A percentile compares a stretch with the other conserved stretches of the same genome.
These are phyloP conservation scores for Phyllosticta paracitricarpa DNA, from an alignment of 2,329 filamentous ascomycete species.

Conservation along the genomic window DNA sequence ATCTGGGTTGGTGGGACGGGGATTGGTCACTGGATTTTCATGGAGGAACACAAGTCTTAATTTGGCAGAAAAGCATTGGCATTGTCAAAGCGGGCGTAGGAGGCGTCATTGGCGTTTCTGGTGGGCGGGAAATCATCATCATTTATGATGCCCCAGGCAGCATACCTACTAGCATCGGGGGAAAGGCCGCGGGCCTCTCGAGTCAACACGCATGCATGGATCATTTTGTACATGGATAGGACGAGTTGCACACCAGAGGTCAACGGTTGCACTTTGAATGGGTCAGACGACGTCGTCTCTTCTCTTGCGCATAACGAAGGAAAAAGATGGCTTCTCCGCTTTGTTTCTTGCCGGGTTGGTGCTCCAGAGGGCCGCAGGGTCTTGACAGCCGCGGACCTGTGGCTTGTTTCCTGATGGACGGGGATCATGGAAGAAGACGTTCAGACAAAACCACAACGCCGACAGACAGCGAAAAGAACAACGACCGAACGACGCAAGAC, in stretches of 20 bases:
- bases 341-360: too few relatives aligned
- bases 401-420: too few relatives aligned
- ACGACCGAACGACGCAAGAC: too few relatives aligned
- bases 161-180: slow-evolving; percentile 3
- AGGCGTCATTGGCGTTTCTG: slow-evolving; percentile 11
- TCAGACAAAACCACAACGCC: too few relatives aligned
- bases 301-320: not conserved
- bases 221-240: slow-evolving; percentile 1
- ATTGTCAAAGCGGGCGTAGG: slow-evolving; percentile 9
- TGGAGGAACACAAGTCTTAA: not conserved
- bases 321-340: not conserved
- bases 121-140: not conserved
- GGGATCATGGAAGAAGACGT: too few relatives aligned
- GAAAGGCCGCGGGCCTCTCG: slow-evolving; percentile 7
- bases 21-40: not conserved
- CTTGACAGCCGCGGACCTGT: too few relatives aligned
- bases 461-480: too few relatives aligned
- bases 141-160: slow-evolving; percentile 5
- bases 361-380: not conserved
- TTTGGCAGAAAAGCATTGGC: slow-evolving; percentile 3
- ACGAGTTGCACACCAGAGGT: slow-evolving; percentile 1
- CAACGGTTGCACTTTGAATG: slow-evolving; percentile 9
- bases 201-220: slow-evolving; percentile 9
- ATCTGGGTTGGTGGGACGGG: not conserved
- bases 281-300: slow-evolving; percentile 2